Evolutionary conservation across 257 asterid genomes (phyloP).

Genomic region (Nicotiana benthamiana): DNA sequence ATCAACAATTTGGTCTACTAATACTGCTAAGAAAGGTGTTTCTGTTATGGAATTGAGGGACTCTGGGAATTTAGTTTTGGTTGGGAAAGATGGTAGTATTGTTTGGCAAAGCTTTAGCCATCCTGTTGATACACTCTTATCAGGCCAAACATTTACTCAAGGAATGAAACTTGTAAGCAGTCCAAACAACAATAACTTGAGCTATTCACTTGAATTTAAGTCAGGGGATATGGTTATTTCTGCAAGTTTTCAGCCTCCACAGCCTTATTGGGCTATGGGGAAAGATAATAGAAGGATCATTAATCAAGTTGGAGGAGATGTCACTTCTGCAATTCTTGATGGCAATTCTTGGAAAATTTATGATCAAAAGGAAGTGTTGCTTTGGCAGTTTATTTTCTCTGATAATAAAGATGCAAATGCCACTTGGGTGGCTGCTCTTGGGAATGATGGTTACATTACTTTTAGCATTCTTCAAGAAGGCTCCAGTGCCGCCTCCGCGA

Average conservation of each 20-base stretch:
- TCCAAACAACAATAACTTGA: slow-evolving; percentile 49
- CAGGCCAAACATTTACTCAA: slow-evolving; percentile 47
- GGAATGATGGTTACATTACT: slow-evolving; percentile 50
- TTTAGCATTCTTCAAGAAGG: slow-evolving; percentile 46
- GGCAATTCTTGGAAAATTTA: slow-evolving; percentile 76
- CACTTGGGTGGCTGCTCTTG: slow-evolving; percentile 65
- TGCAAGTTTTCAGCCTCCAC: slow-evolving; percentile 49
- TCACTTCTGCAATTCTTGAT: slow-evolving; percentile 38
- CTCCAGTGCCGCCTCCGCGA: slow-evolving; percentile 27
- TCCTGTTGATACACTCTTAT: slow-evolving; percentile 70
- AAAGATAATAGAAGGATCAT: slow-evolving; percentile 54
- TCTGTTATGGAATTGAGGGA: slow-evolving; percentile 57
- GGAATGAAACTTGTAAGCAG: slow-evolving; percentile 67
- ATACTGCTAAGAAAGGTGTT: slow-evolving; percentile 56
- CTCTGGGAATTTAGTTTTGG: slow-evolving; percentile 65
- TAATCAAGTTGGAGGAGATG: slow-evolving; percentile 39
- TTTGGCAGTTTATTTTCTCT: slow-evolving; percentile 66
- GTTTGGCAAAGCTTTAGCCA: slow-evolving; percentile 79
- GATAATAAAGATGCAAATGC: slow-evolving; percentile 29
- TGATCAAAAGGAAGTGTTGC: slow-evolving; percentile 34
- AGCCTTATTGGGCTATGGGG: slow-evolving; percentile 81
- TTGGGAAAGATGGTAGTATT: slow-evolving; percentile 38
- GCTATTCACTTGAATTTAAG: slow-evolving; percentile 60
- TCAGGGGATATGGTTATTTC: slow-evolving; percentile 69
- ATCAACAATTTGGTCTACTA: slow-evolving; percentile 55